Evolutionary conservation across 2,329 filamentous ascomycete species (phyloP), one percentile per base, ranked within the genome.

Genomic region (Fusarium albidum): DNA sequence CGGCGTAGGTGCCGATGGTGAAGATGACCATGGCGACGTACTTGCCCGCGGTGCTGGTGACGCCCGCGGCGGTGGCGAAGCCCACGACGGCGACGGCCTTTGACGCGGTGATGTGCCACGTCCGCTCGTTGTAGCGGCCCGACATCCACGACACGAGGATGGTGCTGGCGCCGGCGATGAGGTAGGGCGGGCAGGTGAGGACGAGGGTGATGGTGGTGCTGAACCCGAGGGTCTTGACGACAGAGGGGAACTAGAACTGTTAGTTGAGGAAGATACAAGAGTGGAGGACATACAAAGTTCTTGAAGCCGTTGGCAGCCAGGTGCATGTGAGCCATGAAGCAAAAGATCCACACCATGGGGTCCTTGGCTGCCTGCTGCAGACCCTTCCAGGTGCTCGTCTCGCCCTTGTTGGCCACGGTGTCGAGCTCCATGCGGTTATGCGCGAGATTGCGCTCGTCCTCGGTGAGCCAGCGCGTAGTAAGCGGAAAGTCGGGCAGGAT

Each of bases 281-380:
- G 1, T 4, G 17, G 17, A 11, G 21, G 7, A 42, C 56, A 29
- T 37, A 64, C 55, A 41, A 69, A 68, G 51, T 69, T 69, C 59
- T 80, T 76, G 63, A 79, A 78, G 2, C 75, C 75, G 35, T 79
- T 79, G 14, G 79, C 78, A 4, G 77, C 77, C 35, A 81, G 63
- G 55, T 82, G 79, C 52, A 80, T 74, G 63, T 82, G 81, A 52
- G 79, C 76, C 77, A 81, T 81, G 28, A 80, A 69, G 7, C 75
- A 76, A 48, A 82, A 77, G 13, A 82, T 67, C 73, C 78, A 82
- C 3, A 79, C 72, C 42, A 77, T 73, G 27, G 75, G 77, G 58
- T 83, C 80, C 7, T 62, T 68, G 6, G 70, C 67, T 9, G 79
- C 79, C 43, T 78, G 72, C 38, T 73, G 67, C 33, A 82, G 72